These are phyloP conservation scores for Lepidium aucheri DNA, from an alignment of 345 rosid species.

Conservation along the genomic window DNA sequence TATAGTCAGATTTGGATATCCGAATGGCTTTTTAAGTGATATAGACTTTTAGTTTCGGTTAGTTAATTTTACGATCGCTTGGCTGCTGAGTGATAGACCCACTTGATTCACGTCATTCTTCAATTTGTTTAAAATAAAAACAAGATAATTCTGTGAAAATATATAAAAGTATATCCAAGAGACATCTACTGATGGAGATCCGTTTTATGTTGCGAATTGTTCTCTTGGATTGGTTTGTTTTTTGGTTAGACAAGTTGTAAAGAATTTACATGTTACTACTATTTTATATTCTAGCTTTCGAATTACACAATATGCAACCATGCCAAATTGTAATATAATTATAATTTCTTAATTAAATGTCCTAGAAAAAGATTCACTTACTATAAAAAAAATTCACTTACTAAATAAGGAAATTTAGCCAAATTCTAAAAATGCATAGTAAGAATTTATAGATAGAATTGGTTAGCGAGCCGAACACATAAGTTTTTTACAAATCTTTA, in stretches of 20 bases:
- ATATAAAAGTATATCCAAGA: background rate
- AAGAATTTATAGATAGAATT: background rate
- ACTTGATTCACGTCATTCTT: background rate
- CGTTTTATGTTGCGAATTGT: slow-evolving; percentile 12
- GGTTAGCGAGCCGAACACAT: too few species aligned
- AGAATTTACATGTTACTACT: background rate
- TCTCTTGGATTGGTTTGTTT: background rate
- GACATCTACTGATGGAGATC: background rate
- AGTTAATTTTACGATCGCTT: background rate
- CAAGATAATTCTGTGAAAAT: too few species aligned
- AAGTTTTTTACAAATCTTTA: too few species aligned
- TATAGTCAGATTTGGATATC: too few species aligned
- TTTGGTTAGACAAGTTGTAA: background rate
- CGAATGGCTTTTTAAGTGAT: too few species aligned
- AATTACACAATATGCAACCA: background rate
- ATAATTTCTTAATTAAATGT: too few species aligned
- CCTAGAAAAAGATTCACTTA: too few species aligned
- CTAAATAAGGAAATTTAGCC: background rate
- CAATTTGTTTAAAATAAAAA: background rate
- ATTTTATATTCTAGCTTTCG: background rate
- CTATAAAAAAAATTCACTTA: too few species aligned
- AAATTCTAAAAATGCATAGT: background rate
- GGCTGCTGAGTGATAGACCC: background rate
- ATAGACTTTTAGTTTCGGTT: background rate
- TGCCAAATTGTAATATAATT: too few species aligned